These are phyloP conservation scores for Alternaria viburni DNA, from an alignment of 2,329 filamentous ascomycete species.

Conservation along the genomic window DNA sequence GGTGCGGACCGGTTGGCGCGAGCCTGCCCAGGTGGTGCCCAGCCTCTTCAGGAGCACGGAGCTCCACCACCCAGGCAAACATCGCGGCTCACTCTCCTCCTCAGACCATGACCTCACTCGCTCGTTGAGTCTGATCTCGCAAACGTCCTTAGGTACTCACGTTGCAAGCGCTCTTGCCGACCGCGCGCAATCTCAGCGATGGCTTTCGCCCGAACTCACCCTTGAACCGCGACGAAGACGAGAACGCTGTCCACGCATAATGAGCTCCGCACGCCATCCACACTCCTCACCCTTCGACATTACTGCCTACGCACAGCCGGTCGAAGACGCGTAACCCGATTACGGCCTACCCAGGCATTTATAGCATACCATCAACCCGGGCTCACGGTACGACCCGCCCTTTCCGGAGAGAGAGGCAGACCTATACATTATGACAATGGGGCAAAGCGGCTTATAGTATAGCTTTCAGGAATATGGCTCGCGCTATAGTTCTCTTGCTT, in stretches of 20 bases:
- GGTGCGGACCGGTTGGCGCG: not conserved
- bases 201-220: not conserved
- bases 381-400: not conserved
- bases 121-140: not conserved
- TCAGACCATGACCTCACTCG: not conserved
- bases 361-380: not conserved
- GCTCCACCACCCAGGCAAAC: not conserved
- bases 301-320: not conserved
- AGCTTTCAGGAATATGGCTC: too few relatives aligned
- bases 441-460: not conserved
- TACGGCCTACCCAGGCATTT: not conserved
- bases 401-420: not conserved
- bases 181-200: not conserved
- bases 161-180: not conserved
- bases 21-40: not conserved
- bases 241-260: not conserved
- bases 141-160: not conserved
- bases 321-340: not conserved
- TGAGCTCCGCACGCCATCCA: not conserved
- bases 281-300: not conserved
- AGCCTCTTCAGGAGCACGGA: not conserved
- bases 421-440: not conserved
- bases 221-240: not conserved
- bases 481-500: too few relatives aligned
- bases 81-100: not conserved